Base-by-base conservation (phyloP, 208 protist genomes). In the Trypanosoma platydactyli region DNA sequence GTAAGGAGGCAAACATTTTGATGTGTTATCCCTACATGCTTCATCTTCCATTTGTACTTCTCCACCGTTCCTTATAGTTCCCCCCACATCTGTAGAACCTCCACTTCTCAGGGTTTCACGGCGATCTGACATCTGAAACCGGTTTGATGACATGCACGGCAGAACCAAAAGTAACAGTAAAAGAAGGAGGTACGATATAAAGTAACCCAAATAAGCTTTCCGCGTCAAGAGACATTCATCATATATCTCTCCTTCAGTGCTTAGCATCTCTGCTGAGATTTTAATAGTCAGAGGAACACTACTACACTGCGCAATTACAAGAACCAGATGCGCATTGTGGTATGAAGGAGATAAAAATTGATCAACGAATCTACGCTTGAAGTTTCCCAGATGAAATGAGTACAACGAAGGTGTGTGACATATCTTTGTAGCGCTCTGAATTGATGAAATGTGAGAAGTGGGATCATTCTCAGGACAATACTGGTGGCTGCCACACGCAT, bases 241-340 rank as follows among this genome's bases (percentile, higher is more conserved):
- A 54, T 52, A 52, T 35, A 41, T 30, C 51, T 48, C 54, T 48
- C 64, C 46, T 46, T 69, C 24, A 20, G 5, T 22, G 30, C 54
- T 69, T 18, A 27, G 30, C 30, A 52, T 60, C 3, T n/a, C n/a
- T 30, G 60, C 3, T 5, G 16, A 3, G 44, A 69, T 29, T 30
- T 73, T 38, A 7, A 86, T 63, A 0, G 66, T 61, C 3, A 90
- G 18, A 3, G 85, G 85, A 24, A 84, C 54, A 15, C 68, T 58
- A 5, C 76, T 84, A 63, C 85, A 91, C 75, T 91, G 85, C 54
- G 70, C 77, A 9, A 88, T 58, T 2, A 88, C 79, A 13, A 77
- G 79, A 41, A 91, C 58, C 0, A 81, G 41, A 49, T 69, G 73
- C 13, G 57, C 55, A 11, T 68, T 3, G 3, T 54, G 51, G 38